These are phyloP conservation scores for Cercospora zeae-maydis DNA, from an alignment of 2,329 filamentous ascomycete genomes.

Conservation along the genomic window DNA sequence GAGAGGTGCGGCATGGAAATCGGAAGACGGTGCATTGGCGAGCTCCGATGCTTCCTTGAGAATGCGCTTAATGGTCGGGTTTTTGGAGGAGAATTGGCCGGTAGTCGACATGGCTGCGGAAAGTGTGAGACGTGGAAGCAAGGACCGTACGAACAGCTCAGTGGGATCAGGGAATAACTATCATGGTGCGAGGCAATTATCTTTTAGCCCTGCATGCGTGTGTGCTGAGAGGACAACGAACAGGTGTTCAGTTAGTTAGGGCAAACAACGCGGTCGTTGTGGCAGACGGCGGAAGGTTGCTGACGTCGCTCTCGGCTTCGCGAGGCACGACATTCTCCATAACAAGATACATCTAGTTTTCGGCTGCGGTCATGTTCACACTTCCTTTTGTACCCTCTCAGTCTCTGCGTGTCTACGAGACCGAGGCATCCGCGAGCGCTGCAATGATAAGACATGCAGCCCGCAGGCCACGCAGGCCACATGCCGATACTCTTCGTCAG, in stretches of 20 bases:
- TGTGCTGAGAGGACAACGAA: background rate
- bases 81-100: conserved; percentile 49
- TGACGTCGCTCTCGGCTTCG: conserved; percentile 2
- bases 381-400: too few relatives aligned
- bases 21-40: conserved; percentile 70
- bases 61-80: conserved; percentile 80
- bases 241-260: background rate
- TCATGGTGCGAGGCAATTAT: background rate
- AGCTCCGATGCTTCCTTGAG: conserved; percentile 90
- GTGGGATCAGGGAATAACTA: background rate
- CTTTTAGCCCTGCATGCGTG: background rate
- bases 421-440: too few relatives aligned
- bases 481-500: too few relatives aligned
- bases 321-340: background rate
- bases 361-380: too few relatives aligned
- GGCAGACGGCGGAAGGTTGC: background rate
- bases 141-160: background rate
- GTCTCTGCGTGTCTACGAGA: too few relatives aligned
- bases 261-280: background rate
- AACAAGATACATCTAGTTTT: background rate
- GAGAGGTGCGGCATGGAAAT: conserved; percentile 80
- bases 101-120: conserved; percentile 53
- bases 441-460: too few relatives aligned
- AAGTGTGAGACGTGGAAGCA: conserved; percentile 1
- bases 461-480: too few relatives aligned